These are phyloP conservation scores for Macrolepiota albuminosa DNA, from an alignment of 768 basidiomycete species.

Conservation along the genomic window DNA sequence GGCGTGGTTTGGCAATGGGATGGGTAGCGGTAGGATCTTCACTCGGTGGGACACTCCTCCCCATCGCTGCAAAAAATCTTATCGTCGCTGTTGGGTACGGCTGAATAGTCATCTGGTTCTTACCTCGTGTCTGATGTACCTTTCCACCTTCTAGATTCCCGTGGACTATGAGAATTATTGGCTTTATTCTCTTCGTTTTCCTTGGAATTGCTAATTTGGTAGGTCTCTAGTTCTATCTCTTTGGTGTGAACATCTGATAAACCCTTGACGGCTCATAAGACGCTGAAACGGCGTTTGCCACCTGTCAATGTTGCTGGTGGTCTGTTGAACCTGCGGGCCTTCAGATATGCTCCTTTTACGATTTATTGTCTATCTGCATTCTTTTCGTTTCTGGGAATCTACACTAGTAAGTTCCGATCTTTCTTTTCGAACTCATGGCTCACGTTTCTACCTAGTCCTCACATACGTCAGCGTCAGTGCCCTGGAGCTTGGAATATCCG, in stretches of 20 bases:
- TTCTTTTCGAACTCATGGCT: constrained; percentile 23
- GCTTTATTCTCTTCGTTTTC: constrained; percentile 50
- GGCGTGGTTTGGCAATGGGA: constrained; percentile 50
- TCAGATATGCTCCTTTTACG: constrained; percentile 48
- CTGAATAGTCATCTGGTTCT: background rate
- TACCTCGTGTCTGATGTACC: background rate
- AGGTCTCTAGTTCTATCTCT: background rate
- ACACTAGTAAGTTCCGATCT: constrained; percentile 42
- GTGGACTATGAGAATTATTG: constrained; percentile 74
- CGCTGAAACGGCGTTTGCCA: constrained; percentile 48
- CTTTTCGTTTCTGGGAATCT: constrained; percentile 61
- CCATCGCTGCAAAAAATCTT: constrained; percentile 54
- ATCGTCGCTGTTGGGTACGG: constrained; percentile 41
- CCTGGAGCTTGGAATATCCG: constrained; percentile 39
- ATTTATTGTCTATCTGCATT: constrained; percentile 56
- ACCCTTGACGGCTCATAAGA: constrained; percentile 17
- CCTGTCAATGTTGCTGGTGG: constrained; percentile 50
- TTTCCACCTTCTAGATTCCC: constrained; percentile 45
- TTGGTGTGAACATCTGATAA: background rate
- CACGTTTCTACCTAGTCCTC: constrained; percentile 42
- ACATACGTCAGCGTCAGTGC: constrained; percentile 66
- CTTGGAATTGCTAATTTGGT: constrained; percentile 54
- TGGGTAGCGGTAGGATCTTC: constrained; percentile 62
- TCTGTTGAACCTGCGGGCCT: constrained; percentile 49
- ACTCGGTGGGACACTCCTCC: constrained; percentile 64